phyloP scores from a whole-genome alignment of 768 basidiomycete genomes.

The Melanogaster broomeanus region DNA sequence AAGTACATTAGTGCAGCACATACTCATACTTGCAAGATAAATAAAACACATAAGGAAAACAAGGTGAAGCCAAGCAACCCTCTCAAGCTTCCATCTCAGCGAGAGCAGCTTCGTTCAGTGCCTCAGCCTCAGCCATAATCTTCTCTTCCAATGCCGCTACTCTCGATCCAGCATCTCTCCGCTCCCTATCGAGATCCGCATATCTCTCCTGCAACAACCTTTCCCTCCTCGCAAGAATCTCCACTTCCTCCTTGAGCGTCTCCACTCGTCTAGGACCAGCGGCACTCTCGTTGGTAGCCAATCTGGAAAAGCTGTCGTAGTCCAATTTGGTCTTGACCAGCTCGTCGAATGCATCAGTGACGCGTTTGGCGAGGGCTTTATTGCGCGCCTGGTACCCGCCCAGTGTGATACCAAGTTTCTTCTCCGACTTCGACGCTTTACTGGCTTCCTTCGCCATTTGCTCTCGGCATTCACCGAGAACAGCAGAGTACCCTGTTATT shows the following conservation, averaged over 20 bases:
- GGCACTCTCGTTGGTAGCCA: constrained; percentile 71
- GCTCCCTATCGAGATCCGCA: constrained; percentile 77
- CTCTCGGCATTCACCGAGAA: constrained; percentile 65
- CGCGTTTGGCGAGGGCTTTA: constrained; percentile 60
- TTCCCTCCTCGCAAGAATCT: constrained; percentile 75
- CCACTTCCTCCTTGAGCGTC: constrained; percentile 86
- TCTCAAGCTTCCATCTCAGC: constrained; percentile 54
- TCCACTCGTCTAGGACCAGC: constrained; percentile 79
- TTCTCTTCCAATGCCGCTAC: constrained; percentile 77
- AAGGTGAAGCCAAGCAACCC: not conserved
- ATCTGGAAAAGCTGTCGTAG: constrained; percentile 73
- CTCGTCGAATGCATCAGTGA: constrained; percentile 69
- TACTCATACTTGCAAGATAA: constrained; percentile 11
- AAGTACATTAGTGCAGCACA: constrained; percentile 4
- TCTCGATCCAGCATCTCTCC: constrained; percentile 57
- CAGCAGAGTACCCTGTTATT: constrained; percentile 59
- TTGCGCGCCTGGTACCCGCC: constrained; percentile 91
- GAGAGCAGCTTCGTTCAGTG: constrained; percentile 73
- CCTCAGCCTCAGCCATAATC: constrained; percentile 84
- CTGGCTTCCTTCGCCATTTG: constrained; percentile 78
- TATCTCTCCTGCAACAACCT: constrained; percentile 77
- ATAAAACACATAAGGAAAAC: not conserved
- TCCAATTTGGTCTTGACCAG: constrained; percentile 69
- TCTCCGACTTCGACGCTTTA: constrained; percentile 84
- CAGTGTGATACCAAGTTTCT: constrained; percentile 82